phyloP scores from a whole-genome alignment of 352 stramenopile species.

The Thalassiosira hispida region DNA sequence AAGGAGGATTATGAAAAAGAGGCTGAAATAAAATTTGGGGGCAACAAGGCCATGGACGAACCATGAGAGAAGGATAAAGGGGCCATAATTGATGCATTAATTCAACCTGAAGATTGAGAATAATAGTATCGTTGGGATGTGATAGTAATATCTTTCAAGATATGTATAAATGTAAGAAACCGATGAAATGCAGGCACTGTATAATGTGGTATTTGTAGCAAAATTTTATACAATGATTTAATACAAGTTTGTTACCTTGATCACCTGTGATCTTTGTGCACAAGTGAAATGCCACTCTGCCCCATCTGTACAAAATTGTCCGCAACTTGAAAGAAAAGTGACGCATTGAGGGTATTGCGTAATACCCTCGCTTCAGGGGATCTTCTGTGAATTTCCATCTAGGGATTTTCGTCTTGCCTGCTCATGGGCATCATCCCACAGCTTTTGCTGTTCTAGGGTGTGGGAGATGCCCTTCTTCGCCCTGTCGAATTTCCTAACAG shows the following conservation, averaged over 20 bases:
- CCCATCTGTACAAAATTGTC: too few relatives aligned
- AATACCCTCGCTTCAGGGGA: too few relatives aligned
- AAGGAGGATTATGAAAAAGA: constrained; percentile 47
- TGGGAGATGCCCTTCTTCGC: constrained; percentile 26
- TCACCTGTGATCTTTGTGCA: background rate
- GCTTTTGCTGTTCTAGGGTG: constrained; percentile 20
- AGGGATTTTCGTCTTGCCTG: background rate
- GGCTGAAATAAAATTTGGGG: constrained; percentile 21
- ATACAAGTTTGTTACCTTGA: background rate
- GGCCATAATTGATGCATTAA: too few relatives aligned
- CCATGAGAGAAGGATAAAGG: background rate
- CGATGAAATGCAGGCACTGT: too few relatives aligned
- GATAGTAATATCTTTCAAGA: too few relatives aligned
- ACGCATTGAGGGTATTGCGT: too few relatives aligned
- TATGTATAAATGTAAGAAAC: too few relatives aligned
- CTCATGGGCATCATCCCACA: constrained; percentile 37
- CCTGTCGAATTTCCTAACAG: constrained; percentile 34
- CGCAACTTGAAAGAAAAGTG: too few relatives aligned
- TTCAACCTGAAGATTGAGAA: too few relatives aligned
- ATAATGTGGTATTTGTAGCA: too few relatives aligned
- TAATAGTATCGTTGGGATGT: too few relatives aligned
- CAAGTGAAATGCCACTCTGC: constrained; percentile 4
- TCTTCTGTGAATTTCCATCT: background rate
- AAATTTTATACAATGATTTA: too few relatives aligned
- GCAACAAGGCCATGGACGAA: background rate